Evolutionary conservation across 306 rosid species (phyloP), one percentile per base, ranked within the genome.

Genomic region (Abrus pulchellus): DNA sequence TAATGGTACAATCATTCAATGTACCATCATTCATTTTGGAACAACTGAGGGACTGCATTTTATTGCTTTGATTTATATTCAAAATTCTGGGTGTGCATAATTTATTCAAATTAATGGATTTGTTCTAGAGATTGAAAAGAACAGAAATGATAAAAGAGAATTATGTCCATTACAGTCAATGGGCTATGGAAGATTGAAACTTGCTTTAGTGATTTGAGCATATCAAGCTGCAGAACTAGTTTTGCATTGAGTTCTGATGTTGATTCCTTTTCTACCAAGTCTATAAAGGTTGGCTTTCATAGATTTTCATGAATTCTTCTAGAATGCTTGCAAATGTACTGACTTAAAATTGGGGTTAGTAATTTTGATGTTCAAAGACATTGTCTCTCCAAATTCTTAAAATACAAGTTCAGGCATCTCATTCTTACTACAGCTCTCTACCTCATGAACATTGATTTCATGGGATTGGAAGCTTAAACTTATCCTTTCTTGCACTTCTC

Each of bases 331-430:
- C 64, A 41, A 68, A 61, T 55, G 50, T 65, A 72, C 52, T 68
- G 36, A 77, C 44, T 64, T 53, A 64, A 49, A 47, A 98, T 97
- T 48, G 99, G 99, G 67, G 90, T 93, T 29, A 79, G 93, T 87
- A 95, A 80, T 87, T 93, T 95, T 86, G 99, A 95, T 86, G 93
- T 93, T 68, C 99, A 95, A 83, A 98, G 98, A 86, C 94, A 78
- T 74, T 93, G 81, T 90, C 94, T 32, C 94, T 95, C 77, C 99
- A 95, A 84, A 95, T 95, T 87, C 92, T 90, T 77, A 89, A 91
- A 71, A 89, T 95, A 82, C 98, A 95, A 90, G 99, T 95, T 83
- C 95, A 93, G 94, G 97, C 90, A 87, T 54, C 45, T 2, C 38
- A 49, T 49, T 78, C 38, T 80, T 7, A 54, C 63, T 82, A 5